Conservation (phyloP, 2,329 filamentous ascomycete genomes). For the Aspergillus thermomutatus region DNA sequence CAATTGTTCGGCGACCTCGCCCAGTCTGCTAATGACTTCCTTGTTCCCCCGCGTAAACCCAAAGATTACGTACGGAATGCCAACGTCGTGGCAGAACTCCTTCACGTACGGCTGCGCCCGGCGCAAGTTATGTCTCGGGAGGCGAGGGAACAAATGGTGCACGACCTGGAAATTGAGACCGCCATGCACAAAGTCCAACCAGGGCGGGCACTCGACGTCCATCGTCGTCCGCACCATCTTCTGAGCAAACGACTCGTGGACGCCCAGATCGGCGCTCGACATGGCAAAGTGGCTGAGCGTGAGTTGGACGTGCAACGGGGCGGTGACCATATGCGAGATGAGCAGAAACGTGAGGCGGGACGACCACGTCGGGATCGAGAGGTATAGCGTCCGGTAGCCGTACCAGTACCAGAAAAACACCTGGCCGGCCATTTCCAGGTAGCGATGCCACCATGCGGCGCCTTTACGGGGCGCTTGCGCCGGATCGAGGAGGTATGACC, state of each 20-base stretch:
- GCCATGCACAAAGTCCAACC: constrained; percentile 87
- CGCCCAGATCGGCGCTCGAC: constrained; percentile 82
- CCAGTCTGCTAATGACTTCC: constrained; percentile 71
- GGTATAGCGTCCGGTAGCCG: constrained; percentile 77
- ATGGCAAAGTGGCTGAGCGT: constrained; percentile 93
- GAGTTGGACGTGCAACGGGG: constrained; percentile 83
- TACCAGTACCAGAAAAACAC: constrained; percentile 84
- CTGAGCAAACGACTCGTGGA: constrained; percentile 81
- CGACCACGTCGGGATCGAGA: constrained; percentile 64
- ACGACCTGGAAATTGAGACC: constrained; percentile 87
- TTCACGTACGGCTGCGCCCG: constrained; percentile 70
- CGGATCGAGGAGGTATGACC: constrained; percentile 67
- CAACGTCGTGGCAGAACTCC: constrained; percentile 77
- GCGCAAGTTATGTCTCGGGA: constrained; percentile 81
- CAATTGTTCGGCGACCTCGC: constrained; percentile 76
- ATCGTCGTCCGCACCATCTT: constrained; percentile 90
- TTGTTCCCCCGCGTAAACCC: constrained; percentile 85
- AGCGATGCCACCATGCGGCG: constrained; percentile 77
- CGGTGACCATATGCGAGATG: constrained; percentile 75
- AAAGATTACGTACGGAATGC: constrained; percentile 80
- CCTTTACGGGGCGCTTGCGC: constrained; percentile 69
- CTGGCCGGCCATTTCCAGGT: constrained; percentile 73
- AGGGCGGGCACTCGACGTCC: constrained; percentile 83
- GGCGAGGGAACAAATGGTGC: constrained; percentile 78
- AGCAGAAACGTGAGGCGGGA: constrained; percentile 71